phyloP scores from a whole-genome alignment of 1,139 yeast species.

The Protomyces arabidopsidicola region DNA sequence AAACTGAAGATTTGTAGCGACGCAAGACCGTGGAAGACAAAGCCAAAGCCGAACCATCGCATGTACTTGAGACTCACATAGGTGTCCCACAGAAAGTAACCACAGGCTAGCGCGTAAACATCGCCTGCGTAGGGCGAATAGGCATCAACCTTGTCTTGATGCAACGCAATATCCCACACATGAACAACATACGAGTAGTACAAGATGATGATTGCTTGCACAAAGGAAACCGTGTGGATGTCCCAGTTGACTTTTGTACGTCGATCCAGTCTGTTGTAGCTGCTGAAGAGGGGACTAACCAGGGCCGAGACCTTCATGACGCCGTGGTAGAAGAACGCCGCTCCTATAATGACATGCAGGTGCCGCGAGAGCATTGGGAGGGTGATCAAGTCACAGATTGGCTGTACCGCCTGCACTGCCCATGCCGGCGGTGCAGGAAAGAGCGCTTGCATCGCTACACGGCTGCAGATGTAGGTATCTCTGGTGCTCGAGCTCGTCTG shows the following conservation, averaged over 20 bases:
- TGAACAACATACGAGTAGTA: slow-evolving; percentile 53
- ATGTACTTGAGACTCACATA: slow-evolving; percentile 59
- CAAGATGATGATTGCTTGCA: slow-evolving; percentile 48
- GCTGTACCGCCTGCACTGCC: slow-evolving; percentile 27
- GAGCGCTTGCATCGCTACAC: slow-evolving; percentile 17
- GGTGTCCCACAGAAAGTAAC: slow-evolving; percentile 92
- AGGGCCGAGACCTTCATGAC: slow-evolving; percentile 46
- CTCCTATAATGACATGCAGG: slow-evolving; percentile 50
- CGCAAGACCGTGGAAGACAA: slow-evolving; percentile 77
- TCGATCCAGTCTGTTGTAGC: slow-evolving; percentile 48
- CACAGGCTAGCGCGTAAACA: slow-evolving; percentile 65
- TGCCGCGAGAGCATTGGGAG: slow-evolving; percentile 43
- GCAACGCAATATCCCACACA: slow-evolving; percentile 51
- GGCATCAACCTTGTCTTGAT: slow-evolving; percentile 53
- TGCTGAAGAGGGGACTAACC: slow-evolving; percentile 47
- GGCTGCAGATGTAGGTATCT: too few relatives aligned
- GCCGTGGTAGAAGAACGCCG: slow-evolving; percentile 47
- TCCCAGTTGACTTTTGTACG: slow-evolving; percentile 67
- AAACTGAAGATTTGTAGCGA: slow-evolving; percentile 69
- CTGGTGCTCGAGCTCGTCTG: too few relatives aligned
- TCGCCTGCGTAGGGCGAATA: slow-evolving; percentile 70
- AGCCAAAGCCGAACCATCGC: slow-evolving; percentile 71
- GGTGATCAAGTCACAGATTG: slow-evolving; percentile 26
- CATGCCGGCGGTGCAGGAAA: slow-evolving; percentile 31
- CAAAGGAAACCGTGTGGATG: slow-evolving; percentile 82